Conservation (phyloP, 352 stramenopile genomes). For the Phytophthora multivora region DNA sequence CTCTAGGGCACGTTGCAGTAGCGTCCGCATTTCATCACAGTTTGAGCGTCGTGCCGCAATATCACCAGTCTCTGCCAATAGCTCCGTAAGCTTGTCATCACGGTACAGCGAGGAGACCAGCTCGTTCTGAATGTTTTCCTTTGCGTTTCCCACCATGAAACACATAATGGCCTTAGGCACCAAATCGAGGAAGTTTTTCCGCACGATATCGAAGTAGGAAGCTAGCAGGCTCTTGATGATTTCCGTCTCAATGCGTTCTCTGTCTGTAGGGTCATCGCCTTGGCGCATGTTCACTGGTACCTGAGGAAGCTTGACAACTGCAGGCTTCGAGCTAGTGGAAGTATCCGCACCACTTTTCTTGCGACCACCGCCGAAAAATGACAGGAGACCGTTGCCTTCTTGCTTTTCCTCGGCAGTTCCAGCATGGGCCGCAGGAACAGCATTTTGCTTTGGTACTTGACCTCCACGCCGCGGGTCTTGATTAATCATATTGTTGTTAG, state of each 20-base stretch:
- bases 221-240: slow-evolving; percentile 98
- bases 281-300: slow-evolving; percentile 97
- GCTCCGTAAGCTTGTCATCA: slow-evolving; percentile 94
- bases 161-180: slow-evolving; percentile 99
- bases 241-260: slow-evolving; percentile 97
- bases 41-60: slow-evolving; percentile 94
- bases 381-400: slow-evolving; percentile 67
- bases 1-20: slow-evolving; percentile 95
- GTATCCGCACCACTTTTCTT: slow-evolving; percentile 54
- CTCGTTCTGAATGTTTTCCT: slow-evolving; percentile 98
- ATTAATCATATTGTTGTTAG: slow-evolving; percentile 47
- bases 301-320: slow-evolving; percentile 95
- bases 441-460: slow-evolving; percentile 30
- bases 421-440: slow-evolving; percentile 19
- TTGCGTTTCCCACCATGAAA: slow-evolving; percentile 95
- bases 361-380: slow-evolving; percentile 73
- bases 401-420: slow-evolving; percentile 53
- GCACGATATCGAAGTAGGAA: slow-evolving; percentile 99
- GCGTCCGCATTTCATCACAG: slow-evolving; percentile 96
- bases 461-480: slow-evolving; percentile 56
- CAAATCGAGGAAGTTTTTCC: slow-evolving; percentile 99
- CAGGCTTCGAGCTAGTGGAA: slow-evolving; percentile 38
- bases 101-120: slow-evolving; percentile 97
- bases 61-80: slow-evolving; percentile 96
- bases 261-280: slow-evolving; percentile 94